Conservation (phyloP, 129 eudicot species). For the Arctium lappa region DNA sequence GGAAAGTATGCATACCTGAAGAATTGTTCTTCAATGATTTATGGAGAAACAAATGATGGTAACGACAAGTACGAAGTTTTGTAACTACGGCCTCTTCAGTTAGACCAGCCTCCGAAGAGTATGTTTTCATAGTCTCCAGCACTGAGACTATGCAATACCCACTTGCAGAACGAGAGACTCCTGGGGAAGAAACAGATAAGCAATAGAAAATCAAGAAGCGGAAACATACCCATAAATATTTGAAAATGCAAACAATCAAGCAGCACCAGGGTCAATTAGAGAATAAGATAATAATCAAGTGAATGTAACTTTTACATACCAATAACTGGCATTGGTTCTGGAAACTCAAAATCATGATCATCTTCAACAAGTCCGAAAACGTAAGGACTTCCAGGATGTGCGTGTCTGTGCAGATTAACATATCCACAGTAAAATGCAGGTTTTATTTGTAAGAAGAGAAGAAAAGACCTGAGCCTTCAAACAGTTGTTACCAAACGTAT, state of each 20-base stretch:
- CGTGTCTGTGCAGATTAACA: slow-evolving; percentile 56
- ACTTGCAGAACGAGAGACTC: slow-evolving; percentile 90
- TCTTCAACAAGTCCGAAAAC: slow-evolving; percentile 93
- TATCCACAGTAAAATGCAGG: background rate
- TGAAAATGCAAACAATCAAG: background rate
- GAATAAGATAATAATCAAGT: slow-evolving; percentile 2
- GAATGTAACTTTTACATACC: slow-evolving; percentile 47
- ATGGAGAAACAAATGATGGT: slow-evolving; percentile 89
- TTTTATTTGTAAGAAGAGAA: background rate
- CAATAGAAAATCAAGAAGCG: background rate
- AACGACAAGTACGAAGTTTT: slow-evolving; percentile 87
- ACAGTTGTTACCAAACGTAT: background rate
- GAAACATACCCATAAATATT: background rate
- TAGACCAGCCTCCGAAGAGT: slow-evolving; percentile 71
- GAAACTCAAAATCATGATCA: slow-evolving; percentile 85
- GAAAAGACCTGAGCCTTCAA: background rate
- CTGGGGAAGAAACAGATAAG: slow-evolving; percentile 31
- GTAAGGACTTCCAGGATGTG: slow-evolving; percentile 98
- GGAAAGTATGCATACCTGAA: slow-evolving; percentile 52
- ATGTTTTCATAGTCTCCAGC: slow-evolving; percentile 95
- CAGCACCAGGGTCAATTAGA: background rate
- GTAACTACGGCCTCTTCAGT: slow-evolving; percentile 97
- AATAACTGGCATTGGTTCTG: slow-evolving; percentile 98
- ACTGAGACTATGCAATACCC: slow-evolving; percentile 81
- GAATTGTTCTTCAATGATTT: slow-evolving; percentile 70